Base-by-base conservation (phyloP, 2,329 filamentous ascomycete genomes). In the Sclerotinia trifoliorum region DNA sequence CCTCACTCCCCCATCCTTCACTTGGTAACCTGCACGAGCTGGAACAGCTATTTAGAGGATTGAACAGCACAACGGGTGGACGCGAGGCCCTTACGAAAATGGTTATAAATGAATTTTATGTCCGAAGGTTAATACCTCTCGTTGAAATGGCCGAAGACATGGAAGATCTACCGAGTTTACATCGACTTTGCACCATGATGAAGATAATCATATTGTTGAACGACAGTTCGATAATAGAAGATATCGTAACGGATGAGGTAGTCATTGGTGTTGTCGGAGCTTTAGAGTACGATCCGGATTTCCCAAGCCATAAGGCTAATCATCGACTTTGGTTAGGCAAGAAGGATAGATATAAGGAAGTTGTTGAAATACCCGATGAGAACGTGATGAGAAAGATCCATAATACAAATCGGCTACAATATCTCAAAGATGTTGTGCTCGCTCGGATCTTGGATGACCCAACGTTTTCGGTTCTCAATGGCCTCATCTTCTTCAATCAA, bases 401-500 rank as follows among this genome's bases (percentile, higher is more conserved):
- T 77, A 93, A 94, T 78, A 98, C 95, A 0, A 97, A 97, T 81
- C 91, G 95, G 51, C 82, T 99, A 46, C 94, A 97, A 77, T 99
- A 99, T 78, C 85, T 99, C 66, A 99, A 98, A 79, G 95, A 99
- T 76, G 95, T 99, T n/a, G 94, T 98, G 0, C 85, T 99, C 55
- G 95, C 95, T 42, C 88, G 95, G 71, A 98, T 99, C 71, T 85
- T 99, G 70, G 95, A 99, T 80, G 95, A 99, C 78, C 94, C 94
- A 62, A 99, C 95, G 26, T 99, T 98, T 79, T 96, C 93, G 32
- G 94, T 98, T 35, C 88, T 99, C 72, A 99, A 98, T 80, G 97
- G 93, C 63, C 86, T 98, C 74, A 99, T 99, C 73, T 99, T 97
- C 82, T 99, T 96, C 84, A 95, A 98, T 81, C 95, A 99, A 81